phyloP scores from a whole-genome alignment of 2,329 filamentous ascomycete genomes.

The Neopestalotiopsis sp. region DNA sequence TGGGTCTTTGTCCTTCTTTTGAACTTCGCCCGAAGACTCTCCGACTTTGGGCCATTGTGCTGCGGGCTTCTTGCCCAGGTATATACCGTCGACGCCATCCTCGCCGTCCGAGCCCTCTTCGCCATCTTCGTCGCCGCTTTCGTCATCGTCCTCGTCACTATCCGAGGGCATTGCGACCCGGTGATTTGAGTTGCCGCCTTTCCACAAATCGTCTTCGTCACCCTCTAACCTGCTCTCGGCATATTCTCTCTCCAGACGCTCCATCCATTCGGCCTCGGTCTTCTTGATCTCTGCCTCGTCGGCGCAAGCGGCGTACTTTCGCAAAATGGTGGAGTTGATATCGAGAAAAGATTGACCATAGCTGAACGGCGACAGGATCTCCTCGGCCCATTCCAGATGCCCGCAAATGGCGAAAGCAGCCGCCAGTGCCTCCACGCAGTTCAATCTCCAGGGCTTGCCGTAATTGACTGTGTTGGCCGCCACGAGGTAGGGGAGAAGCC shows the following conservation, averaged over 20 bases:
- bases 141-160: conserved; percentile 53
- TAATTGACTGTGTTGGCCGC: conserved; percentile 98
- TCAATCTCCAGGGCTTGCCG: conserved; percentile 91
- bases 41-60: conserved; percentile 37
- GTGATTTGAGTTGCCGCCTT: conserved; percentile 86
- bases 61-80: conserved; percentile 59
- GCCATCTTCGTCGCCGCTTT: conserved; percentile 48
- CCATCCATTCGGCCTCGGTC: conserved; percentile 87
- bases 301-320: conserved; percentile 82
- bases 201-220: conserved; percentile 81
- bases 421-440: conserved; percentile 93
- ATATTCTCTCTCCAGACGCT: conserved; percentile 89
- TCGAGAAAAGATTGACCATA: conserved; percentile 90
- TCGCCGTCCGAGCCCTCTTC: conserved; percentile 51
- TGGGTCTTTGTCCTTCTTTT: conserved; percentile 64
- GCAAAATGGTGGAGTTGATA: conserved; percentile 85
- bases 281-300: conserved; percentile 84
- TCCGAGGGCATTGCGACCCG: conserved; percentile 58
- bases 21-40: conserved; percentile 40
- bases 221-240: conserved; percentile 74
- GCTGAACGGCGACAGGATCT: conserved; percentile 81
- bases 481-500: conserved; percentile 90
- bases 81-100: conserved; percentile 62
- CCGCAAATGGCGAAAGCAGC: conserved; percentile 94
- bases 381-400: conserved; percentile 86